A percentile compares a stretch with the other conserved stretches of the same genome.
Evolutionary conservation across 148 eudicot genomes (phyloP).

Genomic region (Pouteria glomerata): DNA sequence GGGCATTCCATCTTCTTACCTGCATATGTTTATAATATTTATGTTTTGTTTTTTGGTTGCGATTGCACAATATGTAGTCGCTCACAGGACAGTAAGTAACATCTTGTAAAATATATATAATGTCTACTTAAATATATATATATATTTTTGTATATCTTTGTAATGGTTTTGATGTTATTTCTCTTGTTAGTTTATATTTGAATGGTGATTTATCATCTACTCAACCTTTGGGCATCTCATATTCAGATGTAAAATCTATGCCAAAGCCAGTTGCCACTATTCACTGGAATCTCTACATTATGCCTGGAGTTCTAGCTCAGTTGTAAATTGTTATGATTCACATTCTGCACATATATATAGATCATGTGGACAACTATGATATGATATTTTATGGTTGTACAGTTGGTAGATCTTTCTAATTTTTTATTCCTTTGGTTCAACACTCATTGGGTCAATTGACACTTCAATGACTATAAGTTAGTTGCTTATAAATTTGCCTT

Average conservation of each 20-base stretch:
- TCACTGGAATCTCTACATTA: neutral
- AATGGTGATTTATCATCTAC: neutral
- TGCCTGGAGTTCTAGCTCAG: neutral
- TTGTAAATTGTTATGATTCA: neutral
- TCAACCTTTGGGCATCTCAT: neutral
- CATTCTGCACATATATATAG: neutral
- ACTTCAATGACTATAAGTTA: neutral
- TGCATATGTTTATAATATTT: neutral
- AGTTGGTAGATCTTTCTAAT: neutral
- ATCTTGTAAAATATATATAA: constrained; percentile 17
- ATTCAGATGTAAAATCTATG: neutral
- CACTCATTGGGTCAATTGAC: neutral
- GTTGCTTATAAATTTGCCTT: neutral
- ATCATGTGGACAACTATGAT: too few species aligned
- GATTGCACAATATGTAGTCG: neutral
- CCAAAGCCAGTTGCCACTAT: neutral
- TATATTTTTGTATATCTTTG: neutral
- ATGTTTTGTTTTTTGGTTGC: neutral
- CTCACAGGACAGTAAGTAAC: constrained; percentile 1
- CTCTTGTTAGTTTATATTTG: neutral
- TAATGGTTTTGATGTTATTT: constrained; percentile 1
- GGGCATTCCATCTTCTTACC: constrained; percentile 5
- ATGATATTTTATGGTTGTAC: neutral
- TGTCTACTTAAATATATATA: neutral
- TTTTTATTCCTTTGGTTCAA: neutral